Evolutionary conservation across 129 eudicot species (phyloP).

Genomic region (Chrysanthemum makinoi): DNA sequence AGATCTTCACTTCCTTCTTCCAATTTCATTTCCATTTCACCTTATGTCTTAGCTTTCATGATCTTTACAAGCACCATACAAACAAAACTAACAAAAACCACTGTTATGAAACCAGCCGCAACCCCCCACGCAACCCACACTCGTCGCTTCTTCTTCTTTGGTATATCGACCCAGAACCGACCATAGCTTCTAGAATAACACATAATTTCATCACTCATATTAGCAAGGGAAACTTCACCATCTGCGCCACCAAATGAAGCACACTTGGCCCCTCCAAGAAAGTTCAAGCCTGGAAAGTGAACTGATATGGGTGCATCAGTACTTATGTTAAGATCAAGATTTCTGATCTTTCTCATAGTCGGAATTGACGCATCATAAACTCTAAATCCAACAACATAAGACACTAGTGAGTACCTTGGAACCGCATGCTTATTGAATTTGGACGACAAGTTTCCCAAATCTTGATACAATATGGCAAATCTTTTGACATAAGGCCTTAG

Average conservation of each 20-base stretch:
- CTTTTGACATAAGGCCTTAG: too few relatives aligned
- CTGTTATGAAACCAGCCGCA: too few relatives aligned
- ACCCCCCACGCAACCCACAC: conserved; percentile 40
- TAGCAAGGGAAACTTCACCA: conserved; percentile 34
- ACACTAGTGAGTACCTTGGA: conserved; percentile 32
- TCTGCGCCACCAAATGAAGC: conserved; percentile 38
- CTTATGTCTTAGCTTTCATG: conserved; percentile 31
- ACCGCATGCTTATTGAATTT: conserved; percentile 30
- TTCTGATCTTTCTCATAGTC: conserved; percentile 16
- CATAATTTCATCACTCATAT: conserved; percentile 29
- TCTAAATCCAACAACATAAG: conserved; percentile 52
- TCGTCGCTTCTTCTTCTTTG: conserved; percentile 33
- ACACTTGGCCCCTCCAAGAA: conserved; percentile 33
- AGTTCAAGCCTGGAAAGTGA: conserved; percentile 31
- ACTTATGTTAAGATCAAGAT: conserved; percentile 47
- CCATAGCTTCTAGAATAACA: conserved; percentile 50
- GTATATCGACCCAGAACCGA: conserved; percentile 45
- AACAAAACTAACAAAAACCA: too few relatives aligned
- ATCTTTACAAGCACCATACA: too few relatives aligned
- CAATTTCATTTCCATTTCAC: conserved; percentile 45
- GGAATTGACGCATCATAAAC: conserved; percentile 60
- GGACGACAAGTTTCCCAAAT: too few relatives aligned
- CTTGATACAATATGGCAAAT: too few relatives aligned
- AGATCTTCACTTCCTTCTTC: conserved; percentile 46
- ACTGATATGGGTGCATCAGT: conserved; percentile 40